These are phyloP conservation scores for Komagataella pseudopastoris DNA, from an alignment of 805 yeast genomes.

Conservation along the genomic window DNA sequence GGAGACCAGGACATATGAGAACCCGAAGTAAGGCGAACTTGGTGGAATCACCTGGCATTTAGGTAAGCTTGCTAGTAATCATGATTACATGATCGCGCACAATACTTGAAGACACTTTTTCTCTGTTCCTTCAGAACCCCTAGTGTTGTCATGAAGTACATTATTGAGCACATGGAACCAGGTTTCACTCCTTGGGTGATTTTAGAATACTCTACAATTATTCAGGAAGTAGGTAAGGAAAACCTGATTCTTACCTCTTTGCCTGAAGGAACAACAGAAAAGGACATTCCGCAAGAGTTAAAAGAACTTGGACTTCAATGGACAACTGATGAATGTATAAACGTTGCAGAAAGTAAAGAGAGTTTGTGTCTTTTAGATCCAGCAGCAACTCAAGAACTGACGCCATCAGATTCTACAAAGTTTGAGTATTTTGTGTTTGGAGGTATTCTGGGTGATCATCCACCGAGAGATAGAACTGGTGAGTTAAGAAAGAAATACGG, in stretches of 20 bases:
- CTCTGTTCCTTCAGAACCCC: background rate
- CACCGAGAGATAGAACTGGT: constrained; percentile 86
- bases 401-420: constrained; percentile 47
- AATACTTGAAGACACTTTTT: background rate
- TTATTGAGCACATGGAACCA: constrained; percentile 95
- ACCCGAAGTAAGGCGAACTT: background rate
- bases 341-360: constrained; percentile 25
- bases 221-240: constrained; percentile 67
- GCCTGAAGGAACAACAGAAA: constrained; percentile 44
- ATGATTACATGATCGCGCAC: background rate
- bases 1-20: background rate
- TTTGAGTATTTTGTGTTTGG: constrained; percentile 93
- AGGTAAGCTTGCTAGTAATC: background rate
- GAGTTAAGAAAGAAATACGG: constrained; percentile 74
- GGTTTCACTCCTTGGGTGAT: constrained; percentile 96
- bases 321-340: constrained; percentile 63
- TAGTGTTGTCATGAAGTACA: constrained; percentile 54
- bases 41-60: background rate
- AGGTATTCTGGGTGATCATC: constrained; percentile 92
- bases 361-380: constrained; percentile 85
- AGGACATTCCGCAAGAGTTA: constrained; percentile 51
- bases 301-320: constrained; percentile 56
- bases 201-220: constrained; percentile 73
- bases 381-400: constrained; percentile 60
- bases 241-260: constrained; percentile 70